Evolutionary conservation across 495 filamentous ascomycete genomes (phyloP).

Genomic region (Jackrogersella minutella): DNA sequence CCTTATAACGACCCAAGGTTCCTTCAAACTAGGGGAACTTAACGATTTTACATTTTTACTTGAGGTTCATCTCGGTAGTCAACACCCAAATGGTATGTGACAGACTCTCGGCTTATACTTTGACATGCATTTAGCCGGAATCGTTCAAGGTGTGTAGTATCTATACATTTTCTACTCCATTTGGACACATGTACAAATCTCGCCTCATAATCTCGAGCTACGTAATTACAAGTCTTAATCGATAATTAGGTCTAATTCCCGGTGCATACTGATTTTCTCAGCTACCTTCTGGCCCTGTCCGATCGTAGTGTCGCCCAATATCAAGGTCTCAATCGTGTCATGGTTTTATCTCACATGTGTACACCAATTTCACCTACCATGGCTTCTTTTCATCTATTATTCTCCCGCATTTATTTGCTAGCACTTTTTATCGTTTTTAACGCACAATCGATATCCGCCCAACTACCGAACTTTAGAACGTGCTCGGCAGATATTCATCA

Average conservation of each 20-base stretch:
- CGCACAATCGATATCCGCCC: background rate
- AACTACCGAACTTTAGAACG: background rate
- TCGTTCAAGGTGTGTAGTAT: background rate
- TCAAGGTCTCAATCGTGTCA: background rate
- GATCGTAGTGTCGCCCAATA: background rate
- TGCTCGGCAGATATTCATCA: slow-evolving; percentile 2
- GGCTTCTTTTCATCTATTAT: background rate
- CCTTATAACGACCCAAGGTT: too few species aligned
- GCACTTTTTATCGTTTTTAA: background rate
- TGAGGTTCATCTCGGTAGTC: too few species aligned
- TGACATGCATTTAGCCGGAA: slow-evolving; percentile 31
- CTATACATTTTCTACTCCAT: background rate
- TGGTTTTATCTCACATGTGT: background rate
- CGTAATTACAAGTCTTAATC: background rate
- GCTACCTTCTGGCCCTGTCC: background rate
- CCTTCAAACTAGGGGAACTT: too few species aligned
- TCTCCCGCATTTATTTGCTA: background rate
- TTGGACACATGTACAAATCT: slow-evolving; percentile 33
- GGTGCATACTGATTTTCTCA: background rate
- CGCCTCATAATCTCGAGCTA: background rate
- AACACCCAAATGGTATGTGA: too few species aligned
- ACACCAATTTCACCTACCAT: background rate
- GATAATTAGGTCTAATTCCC: background rate
- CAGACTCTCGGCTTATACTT: background rate
- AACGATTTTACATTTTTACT: too few species aligned